A percentile compares a stretch with the other conserved stretches of the same genome.
phyloP scores from a whole-genome alignment of 371 early-diverging fungal species.

The Blyttiomyces sp. region DNA sequence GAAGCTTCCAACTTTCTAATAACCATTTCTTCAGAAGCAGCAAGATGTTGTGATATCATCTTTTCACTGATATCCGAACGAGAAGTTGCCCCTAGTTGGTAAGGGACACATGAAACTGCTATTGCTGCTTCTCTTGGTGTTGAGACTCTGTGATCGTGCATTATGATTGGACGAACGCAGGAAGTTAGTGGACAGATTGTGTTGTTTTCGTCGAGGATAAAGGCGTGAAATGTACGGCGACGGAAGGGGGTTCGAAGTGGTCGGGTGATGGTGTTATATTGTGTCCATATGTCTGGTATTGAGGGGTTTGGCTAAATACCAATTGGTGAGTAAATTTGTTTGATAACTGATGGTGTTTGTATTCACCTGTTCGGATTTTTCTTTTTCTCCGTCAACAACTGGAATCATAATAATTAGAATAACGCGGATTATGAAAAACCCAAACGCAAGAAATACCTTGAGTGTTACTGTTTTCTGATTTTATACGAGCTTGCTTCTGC shows the following conservation, averaged over 20 bases:
- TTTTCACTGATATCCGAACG: constrained; percentile 5
- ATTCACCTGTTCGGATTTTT: not conserved
- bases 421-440: too few species aligned
- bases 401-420: too few species aligned
- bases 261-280: constrained; percentile 3
- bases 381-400: too few species aligned
- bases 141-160: not conserved
- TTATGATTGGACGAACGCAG: constrained; percentile 19
- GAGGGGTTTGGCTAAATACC: too few species aligned
- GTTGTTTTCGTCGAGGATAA: constrained; percentile 37
- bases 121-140: constrained; percentile 22
- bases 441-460: too few species aligned
- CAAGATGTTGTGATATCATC: constrained; percentile 4
- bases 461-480: too few species aligned
- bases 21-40: constrained; percentile 6
- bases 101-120: constrained; percentile 32
- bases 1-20: not conserved
- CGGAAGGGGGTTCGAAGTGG: constrained; percentile 26
- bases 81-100: not conserved
- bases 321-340: too few species aligned
- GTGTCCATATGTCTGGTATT: constrained; percentile 9
- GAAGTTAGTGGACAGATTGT: constrained; percentile 25
- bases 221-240: constrained; percentile 21
- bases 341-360: not conserved
- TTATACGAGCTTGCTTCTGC: too few species aligned